phyloP scores from a whole-genome alignment of 129 eudicot species.

The Sambucus nigra region DNA sequence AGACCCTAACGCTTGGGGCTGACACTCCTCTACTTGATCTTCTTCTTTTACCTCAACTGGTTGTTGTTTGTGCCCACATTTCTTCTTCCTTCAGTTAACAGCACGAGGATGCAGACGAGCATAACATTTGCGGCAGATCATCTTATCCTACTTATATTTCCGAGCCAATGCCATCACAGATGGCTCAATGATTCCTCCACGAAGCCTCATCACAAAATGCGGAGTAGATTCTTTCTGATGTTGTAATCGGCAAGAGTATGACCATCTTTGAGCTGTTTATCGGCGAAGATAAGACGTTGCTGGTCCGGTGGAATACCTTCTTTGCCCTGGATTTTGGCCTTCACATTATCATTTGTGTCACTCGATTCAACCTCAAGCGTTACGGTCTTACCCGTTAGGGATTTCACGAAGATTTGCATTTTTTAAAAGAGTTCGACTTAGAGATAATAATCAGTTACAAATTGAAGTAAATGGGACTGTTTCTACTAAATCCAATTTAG shows the following conservation, averaged over 20 bases:
- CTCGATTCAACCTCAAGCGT: slow-evolving; percentile 52
- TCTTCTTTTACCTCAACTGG: too few relatives aligned
- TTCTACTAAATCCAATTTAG: too few relatives aligned
- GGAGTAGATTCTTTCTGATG: slow-evolving; percentile 50
- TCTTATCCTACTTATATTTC: slow-evolving; percentile 39
- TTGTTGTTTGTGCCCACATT: too few relatives aligned
- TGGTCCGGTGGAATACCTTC: slow-evolving; percentile 53
- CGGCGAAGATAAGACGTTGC: slow-evolving; percentile 50
- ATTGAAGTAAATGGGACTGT: too few relatives aligned
- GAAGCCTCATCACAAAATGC: slow-evolving; percentile 38
- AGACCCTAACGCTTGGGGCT: too few relatives aligned
- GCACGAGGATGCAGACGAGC: too few relatives aligned
- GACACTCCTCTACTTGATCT: too few relatives aligned
- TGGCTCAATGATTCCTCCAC: slow-evolving; percentile 41
- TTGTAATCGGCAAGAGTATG: slow-evolving; percentile 52
- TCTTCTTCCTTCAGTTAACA: too few relatives aligned
- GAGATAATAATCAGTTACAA: too few relatives aligned
- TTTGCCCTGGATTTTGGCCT: slow-evolving; percentile 56
- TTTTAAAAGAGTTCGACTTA: too few relatives aligned
- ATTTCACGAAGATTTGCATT: slow-evolving; percentile 63
- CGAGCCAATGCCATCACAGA: slow-evolving; percentile 39
- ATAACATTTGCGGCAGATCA: slow-evolving; percentile 40
- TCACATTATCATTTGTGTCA: slow-evolving; percentile 49
- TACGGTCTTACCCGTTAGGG: slow-evolving; percentile 55
- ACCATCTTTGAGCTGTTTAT: slow-evolving; percentile 52